These are phyloP conservation scores for Fusarium solani-melongenae DNA, from an alignment of 2,329 filamentous ascomycete species.

Conservation along the genomic window DNA sequence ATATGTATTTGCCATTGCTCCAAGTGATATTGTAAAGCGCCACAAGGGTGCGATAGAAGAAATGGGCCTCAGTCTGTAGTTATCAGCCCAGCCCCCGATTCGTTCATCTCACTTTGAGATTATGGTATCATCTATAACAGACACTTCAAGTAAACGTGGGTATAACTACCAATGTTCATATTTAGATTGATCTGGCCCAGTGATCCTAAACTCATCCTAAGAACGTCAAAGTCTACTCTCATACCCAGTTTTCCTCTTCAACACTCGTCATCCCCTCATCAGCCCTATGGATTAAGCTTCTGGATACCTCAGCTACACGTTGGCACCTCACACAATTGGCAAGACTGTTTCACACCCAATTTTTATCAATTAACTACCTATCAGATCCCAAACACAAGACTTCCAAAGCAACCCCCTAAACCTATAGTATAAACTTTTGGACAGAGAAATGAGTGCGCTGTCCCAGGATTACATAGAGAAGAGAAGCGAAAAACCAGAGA, in stretches of 20 bases:
- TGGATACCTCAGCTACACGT: background rate
- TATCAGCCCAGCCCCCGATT: background rate
- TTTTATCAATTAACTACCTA: conserved; percentile 1
- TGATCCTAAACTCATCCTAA: background rate
- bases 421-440: background rate
- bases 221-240: background rate
- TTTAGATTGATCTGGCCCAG: background rate
- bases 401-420: background rate
- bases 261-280: background rate
- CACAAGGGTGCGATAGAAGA: background rate
- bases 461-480: background rate
- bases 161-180: background rate
- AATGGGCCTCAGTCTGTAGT: background rate
- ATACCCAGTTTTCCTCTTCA: background rate
- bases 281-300: background rate
- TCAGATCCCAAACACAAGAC: background rate
- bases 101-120: background rate
- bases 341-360: background rate
- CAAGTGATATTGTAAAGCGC: background rate
- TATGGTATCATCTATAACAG: background rate
- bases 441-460: conserved; percentile 4
- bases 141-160: background rate
- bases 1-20: background rate
- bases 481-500: conserved; percentile 4
- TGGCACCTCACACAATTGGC: background rate